Evolutionary conservation across 2,329 filamentous ascomycete species (phyloP).

Genomic region (Xylariaceae sp.): DNA sequence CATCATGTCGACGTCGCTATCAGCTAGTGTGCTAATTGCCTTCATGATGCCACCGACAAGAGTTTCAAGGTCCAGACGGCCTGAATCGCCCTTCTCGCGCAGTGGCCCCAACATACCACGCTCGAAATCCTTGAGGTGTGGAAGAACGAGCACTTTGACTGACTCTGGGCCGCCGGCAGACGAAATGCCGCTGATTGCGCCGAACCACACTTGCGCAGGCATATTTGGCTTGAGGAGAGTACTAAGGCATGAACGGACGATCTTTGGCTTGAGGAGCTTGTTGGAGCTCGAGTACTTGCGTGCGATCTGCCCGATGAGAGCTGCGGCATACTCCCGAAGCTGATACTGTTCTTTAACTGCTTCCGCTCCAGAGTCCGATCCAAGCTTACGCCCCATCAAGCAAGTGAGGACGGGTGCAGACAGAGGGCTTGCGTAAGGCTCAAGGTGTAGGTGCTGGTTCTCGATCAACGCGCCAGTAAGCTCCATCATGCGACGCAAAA

Average conservation of each 20-base stretch:
- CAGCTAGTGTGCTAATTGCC: conserved; percentile 43
- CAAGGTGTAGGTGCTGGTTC: conserved; percentile 73
- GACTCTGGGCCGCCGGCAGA: conserved; percentile 67
- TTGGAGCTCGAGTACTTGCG: conserved; percentile 78
- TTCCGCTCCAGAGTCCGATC: conserved; percentile 48
- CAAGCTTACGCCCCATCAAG: conserved; percentile 77
- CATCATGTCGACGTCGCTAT: conserved; percentile 27
- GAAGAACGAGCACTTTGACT: conserved; percentile 51
- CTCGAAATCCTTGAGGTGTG: conserved; percentile 53
- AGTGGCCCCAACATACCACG: conserved; percentile 49
- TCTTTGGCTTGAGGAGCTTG: conserved; percentile 76
- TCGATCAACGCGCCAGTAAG: conserved; percentile 78
- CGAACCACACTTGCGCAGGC: conserved; percentile 80
- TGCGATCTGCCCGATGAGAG: conserved; percentile 73
- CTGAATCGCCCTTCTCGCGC: conserved; percentile 44
- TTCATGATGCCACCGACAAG: conserved; percentile 53
- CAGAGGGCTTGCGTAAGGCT: conserved; percentile 59
- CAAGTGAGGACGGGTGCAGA: conserved; percentile 89
- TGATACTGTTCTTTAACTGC: conserved; percentile 64
- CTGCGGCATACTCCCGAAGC: conserved; percentile 79
- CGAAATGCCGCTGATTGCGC: conserved; percentile 75
- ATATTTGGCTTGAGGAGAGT: conserved; percentile 84
- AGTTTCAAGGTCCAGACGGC: conserved; percentile 47
- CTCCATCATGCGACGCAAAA: conserved; percentile 88
- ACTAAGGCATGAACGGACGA: conserved; percentile 90